phyloP scores from a whole-genome alignment of 768 basidiomycete species.

The Tricholoma sp. region DNA sequence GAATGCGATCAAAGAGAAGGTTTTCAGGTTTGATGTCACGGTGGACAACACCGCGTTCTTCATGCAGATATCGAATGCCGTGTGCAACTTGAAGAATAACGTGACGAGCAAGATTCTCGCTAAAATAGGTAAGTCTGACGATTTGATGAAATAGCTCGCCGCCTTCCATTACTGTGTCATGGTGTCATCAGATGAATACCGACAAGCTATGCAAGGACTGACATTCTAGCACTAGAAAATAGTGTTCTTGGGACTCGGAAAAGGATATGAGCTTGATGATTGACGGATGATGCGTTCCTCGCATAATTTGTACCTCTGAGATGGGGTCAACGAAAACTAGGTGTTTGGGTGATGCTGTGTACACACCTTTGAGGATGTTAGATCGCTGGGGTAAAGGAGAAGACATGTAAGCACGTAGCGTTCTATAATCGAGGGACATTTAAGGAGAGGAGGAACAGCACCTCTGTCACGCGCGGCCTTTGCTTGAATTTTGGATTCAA shows the following conservation, averaged over 20 bases:
- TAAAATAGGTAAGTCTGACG: constrained; percentile 98
- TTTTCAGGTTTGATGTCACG: constrained; percentile 99
- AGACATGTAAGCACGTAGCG: constrained; percentile 25
- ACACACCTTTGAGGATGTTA: constrained; percentile 89
- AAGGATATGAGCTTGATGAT: constrained; percentile 91
- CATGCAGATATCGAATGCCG: constrained; percentile 93
- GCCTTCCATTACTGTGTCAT: constrained; percentile 80
- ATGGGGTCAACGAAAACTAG: constrained; percentile 3
- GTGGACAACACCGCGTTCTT: constrained; percentile 96
- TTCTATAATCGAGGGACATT: constrained; percentile 5
- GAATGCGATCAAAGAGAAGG: constrained; percentile 88
- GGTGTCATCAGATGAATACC: constrained; percentile 11
- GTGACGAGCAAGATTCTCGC: constrained; percentile 93
- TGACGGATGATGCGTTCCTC: constrained; percentile 85
- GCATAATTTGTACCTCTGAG: constrained; percentile 98
- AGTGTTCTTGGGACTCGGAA: constrained; percentile 88
- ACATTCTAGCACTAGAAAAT: constrained; percentile 92
- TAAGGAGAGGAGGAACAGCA: constrained; percentile 32
- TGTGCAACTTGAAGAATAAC: constrained; percentile 95
- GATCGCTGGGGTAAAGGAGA: constrained; percentile 60
- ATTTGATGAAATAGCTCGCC: constrained; percentile 99
- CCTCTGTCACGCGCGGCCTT: constrained; percentile 98
- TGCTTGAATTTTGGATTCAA: constrained; percentile 93
- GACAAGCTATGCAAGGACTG: constrained; percentile 25
- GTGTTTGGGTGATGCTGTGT: not conserved